Evolutionary conservation across 2,329 filamentous ascomycete genomes (phyloP).

Genomic region (Ilyonectria robusta): DNA sequence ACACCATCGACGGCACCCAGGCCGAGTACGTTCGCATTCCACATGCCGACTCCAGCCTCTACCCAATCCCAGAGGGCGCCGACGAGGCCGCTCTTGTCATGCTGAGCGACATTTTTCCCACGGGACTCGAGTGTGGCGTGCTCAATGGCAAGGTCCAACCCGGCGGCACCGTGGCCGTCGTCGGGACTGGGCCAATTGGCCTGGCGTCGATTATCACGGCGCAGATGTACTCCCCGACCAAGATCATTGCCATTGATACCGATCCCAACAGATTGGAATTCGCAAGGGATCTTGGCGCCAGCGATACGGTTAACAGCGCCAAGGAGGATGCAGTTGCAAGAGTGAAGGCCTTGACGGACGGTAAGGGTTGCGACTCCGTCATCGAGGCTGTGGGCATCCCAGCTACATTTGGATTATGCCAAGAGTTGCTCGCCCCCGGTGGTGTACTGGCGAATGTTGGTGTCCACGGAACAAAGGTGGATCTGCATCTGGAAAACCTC

Average conservation of each 20-base stretch:
- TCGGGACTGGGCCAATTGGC: constrained; percentile 70
- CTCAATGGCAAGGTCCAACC: constrained; percentile 66
- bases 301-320: constrained; percentile 58
- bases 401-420: constrained; percentile 66
- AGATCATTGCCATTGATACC: constrained; percentile 66
- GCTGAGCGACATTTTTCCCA: constrained; percentile 70
- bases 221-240: constrained; percentile 66
- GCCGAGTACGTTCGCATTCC: constrained; percentile 70
- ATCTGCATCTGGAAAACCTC: constrained; percentile 66
- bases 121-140: constrained; percentile 68
- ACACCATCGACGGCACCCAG: constrained; percentile 67
- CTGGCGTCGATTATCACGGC: constrained; percentile 68
- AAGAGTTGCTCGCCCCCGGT: constrained; percentile 66
- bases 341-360: constrained; percentile 62
- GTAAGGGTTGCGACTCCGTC: constrained; percentile 68
- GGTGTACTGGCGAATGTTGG: constrained; percentile 71
- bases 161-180: constrained; percentile 66
- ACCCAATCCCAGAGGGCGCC: constrained; percentile 58
- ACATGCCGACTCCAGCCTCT: constrained; percentile 64
- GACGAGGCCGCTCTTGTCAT: constrained; percentile 62
- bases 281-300: constrained; percentile 64
- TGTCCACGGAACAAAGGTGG: constrained; percentile 68
- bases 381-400: constrained; percentile 71
- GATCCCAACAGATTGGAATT: constrained; percentile 63
- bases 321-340: constrained; percentile 53